These are phyloP conservation scores for Vinca minor DNA, from an alignment of 257 asterid species.

Conservation along the genomic window DNA sequence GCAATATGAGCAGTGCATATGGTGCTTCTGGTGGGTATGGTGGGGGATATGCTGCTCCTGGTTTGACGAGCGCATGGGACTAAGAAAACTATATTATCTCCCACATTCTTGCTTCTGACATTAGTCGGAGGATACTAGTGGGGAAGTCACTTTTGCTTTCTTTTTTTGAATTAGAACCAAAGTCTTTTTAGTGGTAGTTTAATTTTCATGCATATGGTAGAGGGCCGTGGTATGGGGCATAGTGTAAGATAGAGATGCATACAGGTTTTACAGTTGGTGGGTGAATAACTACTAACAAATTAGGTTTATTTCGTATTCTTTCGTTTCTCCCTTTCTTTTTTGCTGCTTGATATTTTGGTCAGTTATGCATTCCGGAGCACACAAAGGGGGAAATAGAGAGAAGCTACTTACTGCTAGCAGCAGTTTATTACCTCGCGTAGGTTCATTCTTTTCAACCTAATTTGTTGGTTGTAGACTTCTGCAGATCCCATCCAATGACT, in stretches of 20 bases:
- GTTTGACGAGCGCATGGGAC: constrained; percentile 80
- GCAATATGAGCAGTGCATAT: constrained; percentile 23
- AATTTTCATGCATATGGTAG: constrained; percentile 19
- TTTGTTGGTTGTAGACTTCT: constrained; percentile 29
- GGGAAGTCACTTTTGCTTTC: constrained; percentile 9
- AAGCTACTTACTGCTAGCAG: constrained; percentile 27
- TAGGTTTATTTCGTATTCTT: constrained; percentile 23
- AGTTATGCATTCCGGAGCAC: constrained; percentile 12
- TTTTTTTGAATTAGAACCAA: constrained; percentile 9
- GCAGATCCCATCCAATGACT: constrained; percentile 16
- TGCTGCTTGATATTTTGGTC: constrained; percentile 15
- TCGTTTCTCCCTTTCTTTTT: constrained; percentile 14
- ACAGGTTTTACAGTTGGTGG: constrained; percentile 22
- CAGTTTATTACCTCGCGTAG: constrained; percentile 21
- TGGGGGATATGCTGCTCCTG: constrained; percentile 49
- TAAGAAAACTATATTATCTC: constrained; percentile 16
- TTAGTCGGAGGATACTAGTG: constrained; percentile 9
- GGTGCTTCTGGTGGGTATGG: constrained; percentile 37
- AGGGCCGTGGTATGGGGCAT: constrained; percentile 25
- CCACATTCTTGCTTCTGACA: constrained; percentile 10
- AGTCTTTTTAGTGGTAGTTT: constrained; percentile 18
- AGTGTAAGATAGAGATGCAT: constrained; percentile 12
- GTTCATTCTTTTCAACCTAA: constrained; percentile 20
- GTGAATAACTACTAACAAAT: constrained; percentile 29
- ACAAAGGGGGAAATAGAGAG: constrained; percentile 21